Evolutionary conservation across 2,329 filamentous ascomycete species (phyloP), one percentile per base, ranked within the genome.

Genomic region (Diaporthe amygdali): DNA sequence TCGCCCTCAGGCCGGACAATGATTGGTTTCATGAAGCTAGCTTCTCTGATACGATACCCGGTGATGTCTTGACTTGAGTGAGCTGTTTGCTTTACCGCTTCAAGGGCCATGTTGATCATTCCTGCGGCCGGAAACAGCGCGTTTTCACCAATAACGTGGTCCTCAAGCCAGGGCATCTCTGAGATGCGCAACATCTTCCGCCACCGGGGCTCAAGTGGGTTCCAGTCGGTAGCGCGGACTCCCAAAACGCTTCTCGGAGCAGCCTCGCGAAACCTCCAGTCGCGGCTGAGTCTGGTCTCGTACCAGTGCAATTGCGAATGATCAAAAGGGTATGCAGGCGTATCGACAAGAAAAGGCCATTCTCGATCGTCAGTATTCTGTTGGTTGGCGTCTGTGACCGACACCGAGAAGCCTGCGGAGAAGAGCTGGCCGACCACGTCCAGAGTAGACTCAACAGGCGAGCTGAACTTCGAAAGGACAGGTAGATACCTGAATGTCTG

Each of bases 91-190:
- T 9, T 27, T 20, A 27, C 34, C 5, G 32, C 82, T 66, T 82
- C 80, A 3, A 81, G 77, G 6, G 80, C 79, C 79, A 82, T 81
- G 14, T 76, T 74, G 1, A 82, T 47, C 52, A 78, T 80, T 1
- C 79, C 78, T 1, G 82, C 82, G 22, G 81, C 75, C 3, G 77
- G 72, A 1, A 54, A 67, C 32, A 67, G 32, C 22, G 55, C 41
- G 17, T 5, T 37, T n/a, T 27, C 7, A n/a, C 37, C 47, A 20
- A 67, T 84, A 47, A 80, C 75, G 76, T 88, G 87, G 73, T 88
- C 85, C 52, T 83, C 78, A 9, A 86, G 80, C 76, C 88, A 89
- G 2, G 82, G 81, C 1, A 81, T 59, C 66, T 83, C 79, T 10
- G 73, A 74, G 14, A 79, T 10, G 12, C 25, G 17, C 22, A 66